Evolutionary conservation across 2,329 filamentous ascomycete genomes (phyloP).

Genomic region (Sclerotinia subarctica): DNA sequence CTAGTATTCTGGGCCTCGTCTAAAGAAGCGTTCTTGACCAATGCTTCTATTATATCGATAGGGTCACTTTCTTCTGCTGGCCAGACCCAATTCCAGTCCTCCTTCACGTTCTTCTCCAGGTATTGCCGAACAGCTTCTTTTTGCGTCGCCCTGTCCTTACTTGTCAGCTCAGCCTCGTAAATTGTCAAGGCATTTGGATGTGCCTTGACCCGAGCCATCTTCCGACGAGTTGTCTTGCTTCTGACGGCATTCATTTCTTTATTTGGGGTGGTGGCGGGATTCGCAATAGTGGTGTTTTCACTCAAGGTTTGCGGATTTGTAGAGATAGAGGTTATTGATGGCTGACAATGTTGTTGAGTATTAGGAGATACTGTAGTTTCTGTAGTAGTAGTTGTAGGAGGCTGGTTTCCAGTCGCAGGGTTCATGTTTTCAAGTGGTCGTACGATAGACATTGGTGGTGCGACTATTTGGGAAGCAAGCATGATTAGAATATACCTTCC

Average conservation of each 20-base stretch:
- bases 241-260: slow-evolving; percentile 32
- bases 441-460: slow-evolving; percentile 17
- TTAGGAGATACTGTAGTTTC: slow-evolving; percentile 16
- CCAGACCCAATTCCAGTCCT: slow-evolving; percentile 61
- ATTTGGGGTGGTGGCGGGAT: slow-evolving; percentile 9
- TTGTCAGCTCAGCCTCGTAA: slow-evolving; percentile 59
- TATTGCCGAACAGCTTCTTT: slow-evolving; percentile 60
- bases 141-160: slow-evolving; percentile 59
- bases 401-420: slow-evolving; percentile 9
- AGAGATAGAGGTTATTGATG: slow-evolving; percentile 15
- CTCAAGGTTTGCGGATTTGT: slow-evolving; percentile 19
- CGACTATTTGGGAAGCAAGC: slow-evolving; percentile 16
- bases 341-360: slow-evolving; percentile 13
- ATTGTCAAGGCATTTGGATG: slow-evolving; percentile 41
- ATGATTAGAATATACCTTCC: slow-evolving; percentile 14
- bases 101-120: slow-evolving; percentile 52
- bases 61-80: slow-evolving; percentile 39
- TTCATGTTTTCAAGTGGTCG: slow-evolving; percentile 12
- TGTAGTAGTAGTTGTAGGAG: slow-evolving; percentile 15
- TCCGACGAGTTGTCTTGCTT: slow-evolving; percentile 25
- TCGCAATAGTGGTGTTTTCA: slow-evolving; percentile 21
- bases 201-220: slow-evolving; percentile 30
- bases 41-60: slow-evolving; percentile 16
- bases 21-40: neutral
- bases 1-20: neutral